Percentiles rank a stretch among this genome's conserved stretches.
Conservation (phyloP, 2,329 filamentous ascomycete genomes). For the Tolypocladium tundrense region DNA sequence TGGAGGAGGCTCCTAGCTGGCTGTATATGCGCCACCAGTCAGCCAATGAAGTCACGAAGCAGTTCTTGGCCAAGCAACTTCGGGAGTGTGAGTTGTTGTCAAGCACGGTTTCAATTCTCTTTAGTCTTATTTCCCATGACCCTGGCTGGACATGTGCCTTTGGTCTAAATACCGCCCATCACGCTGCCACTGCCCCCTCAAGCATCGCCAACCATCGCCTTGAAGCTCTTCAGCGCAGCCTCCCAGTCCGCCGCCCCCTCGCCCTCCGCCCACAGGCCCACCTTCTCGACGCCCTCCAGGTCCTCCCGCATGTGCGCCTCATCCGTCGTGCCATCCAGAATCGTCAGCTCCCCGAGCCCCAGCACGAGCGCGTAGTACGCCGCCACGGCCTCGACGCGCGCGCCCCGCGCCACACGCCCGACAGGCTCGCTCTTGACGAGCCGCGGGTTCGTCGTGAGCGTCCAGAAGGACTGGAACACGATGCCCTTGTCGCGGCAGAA, state of each 20-base stretch:
- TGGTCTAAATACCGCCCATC: neutral
- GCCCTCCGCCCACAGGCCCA: constrained; percentile 31
- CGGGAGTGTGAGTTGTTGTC: neutral
- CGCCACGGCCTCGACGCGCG: constrained; percentile 24
- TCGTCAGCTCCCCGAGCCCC: constrained; percentile 29
- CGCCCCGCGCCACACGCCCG: constrained; percentile 31
- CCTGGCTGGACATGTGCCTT: neutral
- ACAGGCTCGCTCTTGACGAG: constrained; percentile 36
- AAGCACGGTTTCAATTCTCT: neutral
- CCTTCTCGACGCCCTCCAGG: constrained; percentile 28
- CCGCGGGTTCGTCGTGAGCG: constrained; percentile 34
- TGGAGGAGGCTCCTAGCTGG: neutral
- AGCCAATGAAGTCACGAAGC: neutral
- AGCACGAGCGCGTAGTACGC: constrained; percentile 39
- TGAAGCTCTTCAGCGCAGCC: constrained; percentile 36
- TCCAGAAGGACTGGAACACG: constrained; percentile 46
- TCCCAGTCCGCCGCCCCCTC: constrained; percentile 38
- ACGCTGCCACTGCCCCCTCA: neutral
- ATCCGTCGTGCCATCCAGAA: constrained; percentile 37
- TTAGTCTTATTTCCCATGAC: neutral
- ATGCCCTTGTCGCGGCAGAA: constrained; percentile 32
- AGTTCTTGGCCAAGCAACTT: neutral
- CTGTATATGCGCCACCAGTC: neutral
- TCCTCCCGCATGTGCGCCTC: constrained; percentile 39
- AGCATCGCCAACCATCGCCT: constrained; percentile 18